Conservation (phyloP, 2,329 filamentous ascomycete species). For the Thermomyces lanuginosus region DNA sequence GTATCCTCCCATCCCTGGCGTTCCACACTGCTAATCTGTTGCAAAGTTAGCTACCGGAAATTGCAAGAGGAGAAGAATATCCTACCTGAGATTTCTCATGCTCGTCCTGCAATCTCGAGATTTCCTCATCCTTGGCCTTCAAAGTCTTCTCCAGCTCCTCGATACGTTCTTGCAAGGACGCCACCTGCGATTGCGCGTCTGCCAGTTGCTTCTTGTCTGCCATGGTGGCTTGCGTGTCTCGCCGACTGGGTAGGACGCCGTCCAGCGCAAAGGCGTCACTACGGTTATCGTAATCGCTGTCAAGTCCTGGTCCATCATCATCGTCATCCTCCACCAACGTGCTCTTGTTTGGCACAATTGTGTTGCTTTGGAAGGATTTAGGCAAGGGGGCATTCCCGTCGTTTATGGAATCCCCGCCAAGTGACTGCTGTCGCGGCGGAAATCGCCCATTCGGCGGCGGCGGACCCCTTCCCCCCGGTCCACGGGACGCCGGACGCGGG, state of each 20-base stretch:
- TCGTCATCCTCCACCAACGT: conserved; percentile 95
- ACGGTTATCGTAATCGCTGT: conserved; percentile 42
- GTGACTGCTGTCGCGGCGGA: conserved; percentile 24
- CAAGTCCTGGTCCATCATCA: conserved; percentile 41
- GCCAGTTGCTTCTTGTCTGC: conserved; percentile 55
- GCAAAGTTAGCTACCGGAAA: conserved; percentile 3
- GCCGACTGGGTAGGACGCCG: conserved; percentile 28
- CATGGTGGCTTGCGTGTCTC: conserved; percentile 34
- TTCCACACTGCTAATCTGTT: conserved; percentile 39
- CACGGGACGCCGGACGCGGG: conserved; percentile 28
- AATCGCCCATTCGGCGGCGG: conserved; percentile 20
- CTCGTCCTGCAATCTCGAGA: conserved; percentile 45
- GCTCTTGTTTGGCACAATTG: conserved; percentile 93
- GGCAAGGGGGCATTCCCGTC: conserved; percentile 62
- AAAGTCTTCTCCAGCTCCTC: conserved; percentile 53
- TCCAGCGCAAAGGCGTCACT: conserved; percentile 50
- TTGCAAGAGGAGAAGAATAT: conserved; percentile 1
- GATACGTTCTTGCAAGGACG: conserved; percentile 57
- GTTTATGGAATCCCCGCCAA: conserved; percentile 34
- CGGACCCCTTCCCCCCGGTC: conserved; percentile 20
- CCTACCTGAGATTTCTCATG: conserved; percentile 33
- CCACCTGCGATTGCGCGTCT: conserved; percentile 66
- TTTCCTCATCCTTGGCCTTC: conserved; percentile 54
- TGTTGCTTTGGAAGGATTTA: conserved; percentile 88
- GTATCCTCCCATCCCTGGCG: conserved; percentile 54